Percentiles rank a stretch among this genome's conserved stretches.
Conservation (phyloP, 768 basidiomycete species). For the Phanerochaete sordida region DNA sequence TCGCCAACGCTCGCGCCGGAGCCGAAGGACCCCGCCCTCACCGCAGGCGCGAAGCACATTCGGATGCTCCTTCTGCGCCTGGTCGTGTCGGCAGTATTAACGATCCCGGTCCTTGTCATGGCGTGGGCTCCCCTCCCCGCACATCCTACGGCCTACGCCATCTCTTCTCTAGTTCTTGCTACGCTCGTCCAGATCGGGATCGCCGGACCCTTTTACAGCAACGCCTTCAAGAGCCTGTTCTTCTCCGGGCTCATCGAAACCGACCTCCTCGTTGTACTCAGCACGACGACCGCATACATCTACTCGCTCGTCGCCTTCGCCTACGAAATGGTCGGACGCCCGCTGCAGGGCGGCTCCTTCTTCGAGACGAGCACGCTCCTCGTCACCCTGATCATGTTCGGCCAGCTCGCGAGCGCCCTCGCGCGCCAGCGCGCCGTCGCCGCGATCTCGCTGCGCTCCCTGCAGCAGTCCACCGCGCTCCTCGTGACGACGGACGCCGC, state of each 20-base stretch:
- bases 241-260: conserved; percentile 35
- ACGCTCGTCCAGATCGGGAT: conserved; percentile 35
- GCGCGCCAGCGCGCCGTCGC: conserved; percentile 35
- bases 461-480: conserved; percentile 29
- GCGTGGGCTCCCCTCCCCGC: conserved; percentile 38
- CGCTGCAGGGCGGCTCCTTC: conserved; percentile 30
- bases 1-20: conserved; percentile 21
- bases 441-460: conserved; percentile 25
- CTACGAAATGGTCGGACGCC: conserved; percentile 27
- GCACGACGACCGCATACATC: conserved; percentile 36
- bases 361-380: conserved; percentile 43
- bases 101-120: conserved; percentile 39
- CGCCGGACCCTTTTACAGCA: conserved; percentile 33
- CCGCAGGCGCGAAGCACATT: conserved; percentile 30
- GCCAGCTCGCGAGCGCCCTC: conserved; percentile 34
- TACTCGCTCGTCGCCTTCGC: conserved; percentile 39
- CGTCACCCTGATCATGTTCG: conserved; percentile 39
- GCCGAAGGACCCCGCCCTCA: conserved; percentile 21
- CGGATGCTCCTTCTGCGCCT: conserved; percentile 28
- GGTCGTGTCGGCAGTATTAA: conserved; percentile 27
- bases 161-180: conserved; percentile 34
- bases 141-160: conserved; percentile 31
- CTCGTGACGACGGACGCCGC: conserved; percentile 24
- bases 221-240: conserved; percentile 32
- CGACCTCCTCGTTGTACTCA: conserved; percentile 35